phyloP scores from a whole-genome alignment of 1,139 yeast species.

The Yamadazyma triangularis region DNA sequence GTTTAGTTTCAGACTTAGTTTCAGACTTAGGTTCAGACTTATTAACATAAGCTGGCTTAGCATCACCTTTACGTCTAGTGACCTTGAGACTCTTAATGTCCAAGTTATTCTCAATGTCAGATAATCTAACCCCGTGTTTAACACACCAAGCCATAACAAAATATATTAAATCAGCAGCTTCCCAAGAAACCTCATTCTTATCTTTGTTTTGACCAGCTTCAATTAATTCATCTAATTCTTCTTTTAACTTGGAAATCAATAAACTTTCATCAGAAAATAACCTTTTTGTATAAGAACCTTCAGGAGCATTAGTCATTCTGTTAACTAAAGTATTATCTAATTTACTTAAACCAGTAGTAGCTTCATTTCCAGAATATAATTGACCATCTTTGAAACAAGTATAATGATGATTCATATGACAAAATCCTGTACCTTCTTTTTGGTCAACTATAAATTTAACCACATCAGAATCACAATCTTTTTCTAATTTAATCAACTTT shows the following conservation, averaged over 20 bases:
- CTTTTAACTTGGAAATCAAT: slow-evolving; percentile 81
- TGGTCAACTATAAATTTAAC: slow-evolving; percentile 83
- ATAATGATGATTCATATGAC: slow-evolving; percentile 70
- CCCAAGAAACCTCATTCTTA: slow-evolving; percentile 80
- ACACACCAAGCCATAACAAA: slow-evolving; percentile 87
- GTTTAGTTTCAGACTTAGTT: background rate
- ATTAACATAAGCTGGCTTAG: slow-evolving; percentile 67
- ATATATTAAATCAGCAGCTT: slow-evolving; percentile 91
- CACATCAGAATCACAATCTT: slow-evolving; percentile 93
- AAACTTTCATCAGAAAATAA: slow-evolving; percentile 73
- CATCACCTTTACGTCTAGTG: slow-evolving; percentile 93
- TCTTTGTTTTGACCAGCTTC: slow-evolving; percentile 61
- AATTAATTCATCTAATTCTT: slow-evolving; percentile 93
- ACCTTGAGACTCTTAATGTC: slow-evolving; percentile 82
- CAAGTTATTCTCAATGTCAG: slow-evolving; percentile 79
- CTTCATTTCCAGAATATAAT: slow-evolving; percentile 34
- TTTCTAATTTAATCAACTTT: slow-evolving; percentile 54
- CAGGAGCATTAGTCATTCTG: slow-evolving; percentile 65
- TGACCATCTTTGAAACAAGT: slow-evolving; percentile 66
- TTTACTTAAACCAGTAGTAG: slow-evolving; percentile 55
- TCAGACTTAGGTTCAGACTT: slow-evolving; percentile 10
- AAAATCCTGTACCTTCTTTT: slow-evolving; percentile 74
- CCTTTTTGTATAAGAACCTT: slow-evolving; percentile 88
- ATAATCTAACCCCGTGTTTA: slow-evolving; percentile 71
- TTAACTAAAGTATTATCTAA: slow-evolving; percentile 62